A percentile compares a stretch with the other conserved stretches of the same genome.
Evolutionary conservation across 31 red algal species (phyloP).

Genomic region (Odonthalia washingtoniensis): DNA sequence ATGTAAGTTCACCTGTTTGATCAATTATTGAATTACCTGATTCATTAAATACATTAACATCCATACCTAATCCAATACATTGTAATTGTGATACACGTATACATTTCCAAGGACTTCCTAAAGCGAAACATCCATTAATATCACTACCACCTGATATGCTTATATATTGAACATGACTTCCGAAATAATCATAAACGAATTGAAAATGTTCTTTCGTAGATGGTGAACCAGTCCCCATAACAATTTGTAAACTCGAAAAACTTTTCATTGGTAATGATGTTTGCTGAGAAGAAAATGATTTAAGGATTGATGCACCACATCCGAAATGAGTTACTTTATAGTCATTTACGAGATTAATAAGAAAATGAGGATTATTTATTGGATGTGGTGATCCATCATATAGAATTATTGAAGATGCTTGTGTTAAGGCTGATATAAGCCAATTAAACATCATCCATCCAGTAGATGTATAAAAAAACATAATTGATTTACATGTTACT

Average conservation of each 20-base stretch:
- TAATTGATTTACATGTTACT: conserved; percentile 17
- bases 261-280: neutral
- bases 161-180: conserved; percentile 52
- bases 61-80: conserved; percentile 68
- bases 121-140: conserved; percentile 88
- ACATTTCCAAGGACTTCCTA: conserved; percentile 54
- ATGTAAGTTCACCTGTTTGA: conserved; percentile 85
- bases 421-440: conserved; percentile 60
- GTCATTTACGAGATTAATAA: conserved; percentile 58
- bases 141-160: conserved; percentile 91
- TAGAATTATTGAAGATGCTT: conserved; percentile 56
- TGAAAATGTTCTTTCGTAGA: conserved; percentile 70
- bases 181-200: conserved; percentile 48
- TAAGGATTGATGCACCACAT: conserved; percentile 55
- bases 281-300: conserved; percentile 43
- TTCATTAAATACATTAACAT: conserved; percentile 74
- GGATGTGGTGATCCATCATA: conserved; percentile 78
- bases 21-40: conserved; percentile 22
- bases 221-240: conserved; percentile 83
- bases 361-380: too few relatives aligned
- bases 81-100: conserved; percentile 77
- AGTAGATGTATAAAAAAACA: conserved; percentile 82
- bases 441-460: conserved; percentile 99
- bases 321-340: conserved; percentile 78
- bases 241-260: conserved; percentile 48